A percentile compares a stretch with the other conserved stretches of the same genome.
Conservation (phyloP, 345 rosid species). For the Lumnitzera racemosa region DNA sequence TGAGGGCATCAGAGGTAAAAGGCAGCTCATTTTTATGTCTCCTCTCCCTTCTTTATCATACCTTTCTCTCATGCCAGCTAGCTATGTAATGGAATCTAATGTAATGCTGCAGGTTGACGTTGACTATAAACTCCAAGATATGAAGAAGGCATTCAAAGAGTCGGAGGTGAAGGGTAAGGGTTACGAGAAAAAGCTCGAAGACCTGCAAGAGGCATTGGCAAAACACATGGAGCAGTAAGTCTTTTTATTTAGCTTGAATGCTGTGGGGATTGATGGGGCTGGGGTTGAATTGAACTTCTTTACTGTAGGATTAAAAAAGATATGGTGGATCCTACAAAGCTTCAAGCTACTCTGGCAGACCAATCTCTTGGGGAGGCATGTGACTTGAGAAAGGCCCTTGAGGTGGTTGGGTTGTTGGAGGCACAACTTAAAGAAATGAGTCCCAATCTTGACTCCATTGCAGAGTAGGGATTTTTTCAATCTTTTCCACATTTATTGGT, state of each 20-base stretch:
- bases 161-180: slow-evolving; percentile 73
- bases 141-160: slow-evolving; percentile 66
- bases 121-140: slow-evolving; percentile 66
- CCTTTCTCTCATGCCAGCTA: slow-evolving; percentile 6
- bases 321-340: slow-evolving; percentile 82
- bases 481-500: not conserved
- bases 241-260: not conserved
- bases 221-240: slow-evolving; percentile 93
- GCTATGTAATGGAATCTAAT: not conserved
- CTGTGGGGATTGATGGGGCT: slow-evolving; percentile 3
- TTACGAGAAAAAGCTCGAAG: slow-evolving; percentile 72
- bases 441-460: slow-evolving; percentile 93
- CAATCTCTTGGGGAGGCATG: slow-evolving; percentile 43
- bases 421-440: slow-evolving; percentile 89
- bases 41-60: slow-evolving; percentile 10
- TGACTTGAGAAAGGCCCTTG: slow-evolving; percentile 67
- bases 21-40: slow-evolving; percentile 4
- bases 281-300: slow-evolving; percentile 11
- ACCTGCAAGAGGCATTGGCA: slow-evolving; percentile 55
- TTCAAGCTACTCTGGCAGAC: slow-evolving; percentile 67
- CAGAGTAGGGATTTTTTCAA: slow-evolving; percentile 51
- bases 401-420: slow-evolving; percentile 70
- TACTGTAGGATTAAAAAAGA: slow-evolving; percentile 80
- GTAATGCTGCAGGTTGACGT: slow-evolving; percentile 68
- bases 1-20: slow-evolving; percentile 77